Base-by-base conservation (phyloP, 768 basidiomycete genomes). In the Nidularia sp. region DNA sequence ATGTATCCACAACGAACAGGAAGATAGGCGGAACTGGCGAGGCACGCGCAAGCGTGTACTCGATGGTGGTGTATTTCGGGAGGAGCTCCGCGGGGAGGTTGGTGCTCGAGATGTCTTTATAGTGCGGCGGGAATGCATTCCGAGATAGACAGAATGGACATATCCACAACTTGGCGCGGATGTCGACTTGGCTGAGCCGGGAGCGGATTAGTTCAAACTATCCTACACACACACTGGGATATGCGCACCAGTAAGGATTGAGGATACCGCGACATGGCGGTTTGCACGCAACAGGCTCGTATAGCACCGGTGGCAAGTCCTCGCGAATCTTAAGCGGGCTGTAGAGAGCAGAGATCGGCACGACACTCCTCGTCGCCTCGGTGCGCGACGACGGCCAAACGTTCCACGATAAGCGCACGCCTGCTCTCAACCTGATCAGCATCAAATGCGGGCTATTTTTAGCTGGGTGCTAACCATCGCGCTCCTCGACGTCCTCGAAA, bases 251-350 rank as follows among this genome's bases (percentile, higher is more conserved):
- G 78, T 94, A 98, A 13, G 94, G 94, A 61, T 99, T 99, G 55
- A 99, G 79, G 60, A 99, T 92, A 33, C 95, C 97, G 56, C 96
- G 88, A 77, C 97, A 99, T 1, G 93, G 89, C 18, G 93, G 88
- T 73, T 98, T 99, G 78, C 97, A 99, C 5, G 96, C 95, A 36
- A 99, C 95, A 9, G 97, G 97, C 66, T 98, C 97, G 66, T 99
- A 99, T 54, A 98, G 74, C 39, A 99, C 94, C 0, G 94, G 93
- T 0, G 95, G 94, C 0, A 99, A 80, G 64, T 98, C 96, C 60
- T 94, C 92, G 53, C 95, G 80, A 53, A 88, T 79, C 72, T 97
- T 99, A 60, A 98, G 76, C 13, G 97, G 97, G 2, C 92, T 93
- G 71, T 99, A 99, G 6, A 99, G 79, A 6, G 97, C 93, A n/a